Conservation (phyloP, 116 monocot species). For the Iris pallida region DNA sequence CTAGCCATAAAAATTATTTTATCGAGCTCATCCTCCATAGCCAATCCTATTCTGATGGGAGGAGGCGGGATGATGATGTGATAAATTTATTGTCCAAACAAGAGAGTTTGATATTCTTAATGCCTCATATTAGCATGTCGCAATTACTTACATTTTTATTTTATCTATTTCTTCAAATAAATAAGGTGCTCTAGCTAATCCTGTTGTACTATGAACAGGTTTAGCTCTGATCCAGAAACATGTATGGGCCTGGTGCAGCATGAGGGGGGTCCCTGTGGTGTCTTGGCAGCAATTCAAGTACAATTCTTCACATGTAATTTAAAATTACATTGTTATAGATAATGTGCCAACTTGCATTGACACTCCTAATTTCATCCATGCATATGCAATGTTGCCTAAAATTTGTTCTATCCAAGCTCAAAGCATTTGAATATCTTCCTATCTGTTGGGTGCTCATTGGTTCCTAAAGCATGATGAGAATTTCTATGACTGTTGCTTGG, state of each 20-base stretch:
- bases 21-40: too few species aligned
- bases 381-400: neutral
- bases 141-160: too few species aligned
- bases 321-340: too few species aligned
- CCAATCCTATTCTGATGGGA: too few species aligned
- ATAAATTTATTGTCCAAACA: too few species aligned
- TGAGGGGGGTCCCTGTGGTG: constrained; percentile 98
- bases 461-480: neutral
- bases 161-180: too few species aligned
- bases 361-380: neutral
- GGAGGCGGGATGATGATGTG: too few species aligned
- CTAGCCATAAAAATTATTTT: too few species aligned
- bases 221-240: constrained; percentile 96
- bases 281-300: constrained; percentile 94
- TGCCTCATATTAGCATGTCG: too few species aligned
- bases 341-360: neutral
- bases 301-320: neutral
- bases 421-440: neutral
- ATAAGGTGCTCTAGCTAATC: neutral
- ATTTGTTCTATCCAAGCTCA: neutral
- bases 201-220: constrained; percentile 41
- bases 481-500: too few species aligned
- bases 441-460: neutral
- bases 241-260: constrained; percentile 93
- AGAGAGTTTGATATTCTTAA: too few species aligned